Percentiles rank a stretch among this genome's conserved stretches.
These are phyloP conservation scores for Cercophora sp. DNA, from an alignment of 495 filamentous ascomycete genomes.

Conservation along the genomic window DNA sequence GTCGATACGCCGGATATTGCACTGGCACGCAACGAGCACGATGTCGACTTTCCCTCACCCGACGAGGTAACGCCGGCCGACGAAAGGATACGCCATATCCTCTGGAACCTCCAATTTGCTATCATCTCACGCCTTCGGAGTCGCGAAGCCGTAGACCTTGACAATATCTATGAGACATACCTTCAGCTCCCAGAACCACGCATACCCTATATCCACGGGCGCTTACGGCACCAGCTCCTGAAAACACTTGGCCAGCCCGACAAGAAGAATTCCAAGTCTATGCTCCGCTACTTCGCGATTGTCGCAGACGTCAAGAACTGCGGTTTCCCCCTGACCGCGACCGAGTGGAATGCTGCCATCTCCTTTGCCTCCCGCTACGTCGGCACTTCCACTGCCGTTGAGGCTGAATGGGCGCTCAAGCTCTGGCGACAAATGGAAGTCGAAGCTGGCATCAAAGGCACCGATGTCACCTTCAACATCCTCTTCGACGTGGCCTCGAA, in stretches of 20 bases:
- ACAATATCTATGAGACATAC: constrained; percentile 41
- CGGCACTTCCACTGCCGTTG: constrained; percentile 53
- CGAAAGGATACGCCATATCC: constrained; percentile 16
- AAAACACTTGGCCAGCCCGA: constrained; percentile 62
- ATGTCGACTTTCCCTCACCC: constrained; percentile 42
- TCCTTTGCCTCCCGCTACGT: constrained; percentile 71
- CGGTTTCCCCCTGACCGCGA: constrained; percentile 56
- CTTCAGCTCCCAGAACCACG: constrained; percentile 53
- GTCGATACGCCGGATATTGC: constrained; percentile 38
- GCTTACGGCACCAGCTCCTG: constrained; percentile 60
- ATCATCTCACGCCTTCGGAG: constrained; percentile 29
- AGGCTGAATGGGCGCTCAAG: constrained; percentile 68
- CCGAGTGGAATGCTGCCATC: constrained; percentile 81
- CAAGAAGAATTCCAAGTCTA: constrained; percentile 51
- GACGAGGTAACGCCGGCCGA: constrained; percentile 27
- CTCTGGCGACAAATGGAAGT: constrained; percentile 90
- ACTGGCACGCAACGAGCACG: constrained; percentile 41
- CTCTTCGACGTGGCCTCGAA: constrained; percentile 87
- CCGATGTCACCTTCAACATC: constrained; percentile 79
- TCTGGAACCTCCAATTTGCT: constrained; percentile 32
- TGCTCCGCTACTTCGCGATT: constrained; percentile 78
- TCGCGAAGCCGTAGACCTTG: constrained; percentile 31
- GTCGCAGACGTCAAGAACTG: constrained; percentile 74
- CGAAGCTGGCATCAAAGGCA: constrained; percentile 57
- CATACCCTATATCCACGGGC: constrained; percentile 56